phyloP scores from a whole-genome alignment of 108 stramenopile species.

The Nitzschia palea region DNA sequence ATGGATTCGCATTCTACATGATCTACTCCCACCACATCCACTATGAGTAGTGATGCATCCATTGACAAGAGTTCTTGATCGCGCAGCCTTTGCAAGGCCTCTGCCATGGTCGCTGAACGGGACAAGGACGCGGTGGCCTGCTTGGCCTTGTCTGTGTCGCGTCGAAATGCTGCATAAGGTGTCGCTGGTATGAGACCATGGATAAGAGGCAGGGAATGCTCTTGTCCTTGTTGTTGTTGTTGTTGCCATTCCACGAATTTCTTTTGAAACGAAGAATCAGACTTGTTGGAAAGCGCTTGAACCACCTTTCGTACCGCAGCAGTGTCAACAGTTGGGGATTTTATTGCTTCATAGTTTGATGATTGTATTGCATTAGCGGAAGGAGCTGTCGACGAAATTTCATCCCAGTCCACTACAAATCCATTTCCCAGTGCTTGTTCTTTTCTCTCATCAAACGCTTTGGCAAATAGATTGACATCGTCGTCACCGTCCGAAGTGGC shows the following conservation, averaged over 20 bases:
- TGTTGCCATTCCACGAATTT: slow-evolving; percentile 26
- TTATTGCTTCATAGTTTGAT: not conserved
- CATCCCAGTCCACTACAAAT: slow-evolving; percentile 11
- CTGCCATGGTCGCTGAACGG: slow-evolving; percentile 76
- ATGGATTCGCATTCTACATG: slow-evolving; percentile 68
- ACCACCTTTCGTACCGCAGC: slow-evolving; percentile 27
- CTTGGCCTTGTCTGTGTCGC: slow-evolving; percentile 46
- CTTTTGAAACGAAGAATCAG: slow-evolving; percentile 12
- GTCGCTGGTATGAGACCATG: slow-evolving; percentile 28
- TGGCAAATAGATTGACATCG: slow-evolving; percentile 22
- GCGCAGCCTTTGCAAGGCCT: slow-evolving; percentile 59
- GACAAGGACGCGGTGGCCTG: slow-evolving; percentile 62
- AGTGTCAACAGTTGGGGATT: slow-evolving; percentile 12
- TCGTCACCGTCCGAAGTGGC: too few species aligned
- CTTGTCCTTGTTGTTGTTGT: slow-evolving; percentile 20
- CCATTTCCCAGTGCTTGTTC: slow-evolving; percentile 4
- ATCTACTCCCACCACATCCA: slow-evolving; percentile 82
- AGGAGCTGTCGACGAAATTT: not conserved
- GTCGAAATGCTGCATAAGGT: slow-evolving; percentile 26
- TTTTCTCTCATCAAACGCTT: slow-evolving; percentile 19
- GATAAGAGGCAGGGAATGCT: slow-evolving; percentile 1
- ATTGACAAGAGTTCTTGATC: slow-evolving; percentile 21
- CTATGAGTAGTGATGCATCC: slow-evolving; percentile 20
- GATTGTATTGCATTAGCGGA: not conserved
- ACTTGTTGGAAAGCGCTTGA: slow-evolving; percentile 14